A percentile compares a stretch with the other conserved stretches of the same genome.
Conservation (phyloP, 352 stramenopile genomes). For the Globisporangium yorkense region DNA sequence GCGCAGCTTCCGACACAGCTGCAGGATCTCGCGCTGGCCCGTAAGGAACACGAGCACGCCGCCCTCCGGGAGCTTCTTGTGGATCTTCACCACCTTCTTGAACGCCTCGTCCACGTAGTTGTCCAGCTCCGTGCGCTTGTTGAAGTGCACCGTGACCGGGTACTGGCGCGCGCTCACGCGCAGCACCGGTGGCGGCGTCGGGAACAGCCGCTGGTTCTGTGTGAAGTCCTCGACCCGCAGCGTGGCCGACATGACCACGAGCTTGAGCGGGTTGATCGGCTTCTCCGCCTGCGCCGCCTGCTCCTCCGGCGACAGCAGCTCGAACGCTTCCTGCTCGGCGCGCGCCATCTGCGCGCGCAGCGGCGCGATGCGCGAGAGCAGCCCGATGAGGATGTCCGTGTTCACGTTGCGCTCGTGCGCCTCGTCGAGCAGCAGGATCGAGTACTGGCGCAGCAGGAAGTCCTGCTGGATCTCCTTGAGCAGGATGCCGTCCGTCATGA, state of each 20-base stretch:
- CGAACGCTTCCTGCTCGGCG: slow-evolving; percentile 56
- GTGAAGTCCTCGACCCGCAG: slow-evolving; percentile 97
- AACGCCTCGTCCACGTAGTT: slow-evolving; percentile 96
- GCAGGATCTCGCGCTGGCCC: slow-evolving; percentile 94
- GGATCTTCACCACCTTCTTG: slow-evolving; percentile 96
- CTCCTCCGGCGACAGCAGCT: slow-evolving; percentile 36
- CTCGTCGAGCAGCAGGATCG: slow-evolving; percentile 91
- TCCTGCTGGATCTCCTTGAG: slow-evolving; percentile 95
- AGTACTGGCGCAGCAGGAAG: slow-evolving; percentile 74
- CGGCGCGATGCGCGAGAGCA: slow-evolving; percentile 93
- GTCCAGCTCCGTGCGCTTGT: slow-evolving; percentile 95
- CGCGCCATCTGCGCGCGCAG: slow-evolving; percentile 86
- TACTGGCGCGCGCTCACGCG: slow-evolving; percentile 94
- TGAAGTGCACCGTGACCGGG: slow-evolving; percentile 97
- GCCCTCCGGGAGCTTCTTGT: slow-evolving; percentile 95
- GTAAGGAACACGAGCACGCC: slow-evolving; percentile 98
- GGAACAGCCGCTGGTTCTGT: slow-evolving; percentile 92
- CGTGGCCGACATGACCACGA: slow-evolving; percentile 98
- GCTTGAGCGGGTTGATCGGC: slow-evolving; percentile 72
- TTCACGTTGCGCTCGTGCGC: slow-evolving; percentile 97
- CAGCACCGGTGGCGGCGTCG: slow-evolving; percentile 87
- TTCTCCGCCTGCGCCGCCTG: slow-evolving; percentile 22
- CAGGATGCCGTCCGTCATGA: slow-evolving; percentile 99
- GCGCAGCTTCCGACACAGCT: slow-evolving; percentile 76
- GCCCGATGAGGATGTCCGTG: slow-evolving; percentile 95